Evolutionary conservation across 1,284 basidiomycete genomes (phyloP).

Genomic region (Exsudoporus floridanus): DNA sequence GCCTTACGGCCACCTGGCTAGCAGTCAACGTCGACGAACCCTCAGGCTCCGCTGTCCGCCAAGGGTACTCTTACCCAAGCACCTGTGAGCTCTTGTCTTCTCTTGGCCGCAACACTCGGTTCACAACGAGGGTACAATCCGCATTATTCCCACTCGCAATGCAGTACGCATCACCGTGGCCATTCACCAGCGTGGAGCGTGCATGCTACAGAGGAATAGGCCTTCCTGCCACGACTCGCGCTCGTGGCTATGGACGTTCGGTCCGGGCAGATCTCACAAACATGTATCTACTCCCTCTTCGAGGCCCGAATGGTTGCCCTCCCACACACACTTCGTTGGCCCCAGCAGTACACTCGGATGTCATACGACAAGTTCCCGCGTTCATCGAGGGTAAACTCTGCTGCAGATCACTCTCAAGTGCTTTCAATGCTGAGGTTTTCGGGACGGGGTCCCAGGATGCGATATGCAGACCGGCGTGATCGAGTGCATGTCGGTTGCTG

Average conservation of each 20-base stretch:
- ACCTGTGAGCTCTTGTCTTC: not conserved
- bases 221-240: not conserved
- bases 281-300: not conserved
- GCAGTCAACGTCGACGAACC: too few relatives aligned
- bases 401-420: not conserved
- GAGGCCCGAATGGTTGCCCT: not conserved
- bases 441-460: too few relatives aligned
- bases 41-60: too few relatives aligned
- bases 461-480: not conserved
- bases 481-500: too few relatives aligned
- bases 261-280: not conserved
- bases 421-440: not conserved
- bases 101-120: not conserved
- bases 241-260: not conserved
- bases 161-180: not conserved
- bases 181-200: not conserved
- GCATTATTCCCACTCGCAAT: not conserved
- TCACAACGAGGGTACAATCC: not conserved
- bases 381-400: not conserved
- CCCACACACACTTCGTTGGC: not conserved
- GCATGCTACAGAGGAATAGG: not conserved
- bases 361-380: not conserved
- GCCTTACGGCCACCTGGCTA: too few relatives aligned
- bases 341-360: not conserved
- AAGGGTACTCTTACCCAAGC: too few relatives aligned